phyloP scores from a whole-genome alignment of 768 basidiomycete species.

The Hebeloma cylindrosporum region DNA sequence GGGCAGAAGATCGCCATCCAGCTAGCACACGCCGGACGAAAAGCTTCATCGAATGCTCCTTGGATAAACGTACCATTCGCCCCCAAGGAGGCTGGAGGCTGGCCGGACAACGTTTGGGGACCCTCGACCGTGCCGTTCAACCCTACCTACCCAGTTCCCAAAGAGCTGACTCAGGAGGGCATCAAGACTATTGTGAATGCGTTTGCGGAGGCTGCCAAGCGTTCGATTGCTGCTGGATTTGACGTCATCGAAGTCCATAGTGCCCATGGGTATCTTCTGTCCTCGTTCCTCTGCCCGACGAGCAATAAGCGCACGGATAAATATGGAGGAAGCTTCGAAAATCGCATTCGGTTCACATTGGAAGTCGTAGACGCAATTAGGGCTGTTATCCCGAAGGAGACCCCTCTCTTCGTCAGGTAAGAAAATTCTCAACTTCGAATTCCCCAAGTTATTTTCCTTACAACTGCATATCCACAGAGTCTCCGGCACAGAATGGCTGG shows the following conservation, averaged over 20 bases:
- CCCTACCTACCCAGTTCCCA: slow-evolving; percentile 48
- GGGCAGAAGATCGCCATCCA: slow-evolving; percentile 73
- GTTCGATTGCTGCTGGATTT: slow-evolving; percentile 59
- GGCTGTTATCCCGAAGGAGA: slow-evolving; percentile 52
- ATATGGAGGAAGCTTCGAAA: slow-evolving; percentile 74
- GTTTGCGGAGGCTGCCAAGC: slow-evolving; percentile 50
- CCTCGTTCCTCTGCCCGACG: slow-evolving; percentile 57
- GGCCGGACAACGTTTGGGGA: slow-evolving; percentile 54
- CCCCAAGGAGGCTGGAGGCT: slow-evolving; percentile 42
- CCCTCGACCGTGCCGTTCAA: slow-evolving; percentile 52
- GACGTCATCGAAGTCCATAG: slow-evolving; percentile 63
- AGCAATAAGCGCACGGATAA: slow-evolving; percentile 65
- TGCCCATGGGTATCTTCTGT: slow-evolving; percentile 63
- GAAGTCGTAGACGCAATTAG: slow-evolving; percentile 68
- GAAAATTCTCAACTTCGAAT: slow-evolving; percentile 6
- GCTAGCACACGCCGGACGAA: slow-evolving; percentile 76
- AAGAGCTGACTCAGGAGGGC: slow-evolving; percentile 54
- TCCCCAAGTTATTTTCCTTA: neutral
- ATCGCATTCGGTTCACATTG: slow-evolving; percentile 59
- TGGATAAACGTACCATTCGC: slow-evolving; percentile 48
- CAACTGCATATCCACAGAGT: slow-evolving; percentile 38
- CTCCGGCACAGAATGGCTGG: slow-evolving; percentile 75
- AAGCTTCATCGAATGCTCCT: slow-evolving; percentile 62
- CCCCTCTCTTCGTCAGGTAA: slow-evolving; percentile 74
- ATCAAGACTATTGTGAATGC: slow-evolving; percentile 58